phyloP scores from a whole-genome alignment of 371 early-diverging fungal species.

The Entomophthora muscae region DNA sequence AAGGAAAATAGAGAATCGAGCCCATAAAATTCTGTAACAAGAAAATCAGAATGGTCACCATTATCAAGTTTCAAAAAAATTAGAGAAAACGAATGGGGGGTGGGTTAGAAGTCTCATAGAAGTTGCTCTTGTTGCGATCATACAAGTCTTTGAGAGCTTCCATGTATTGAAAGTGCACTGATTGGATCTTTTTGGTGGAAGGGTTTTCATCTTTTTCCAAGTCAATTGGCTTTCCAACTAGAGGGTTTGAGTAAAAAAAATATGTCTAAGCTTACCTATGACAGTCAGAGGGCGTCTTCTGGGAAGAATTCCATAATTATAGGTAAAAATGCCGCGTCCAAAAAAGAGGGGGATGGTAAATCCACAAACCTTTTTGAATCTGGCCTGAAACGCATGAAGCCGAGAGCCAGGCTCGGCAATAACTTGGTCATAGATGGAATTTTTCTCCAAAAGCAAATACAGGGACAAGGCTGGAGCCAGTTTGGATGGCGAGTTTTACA shows the following conservation, averaged over 20 bases:
- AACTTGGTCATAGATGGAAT: constrained; percentile 50
- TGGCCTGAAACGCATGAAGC: constrained; percentile 31
- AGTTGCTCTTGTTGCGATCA: constrained; percentile 28
- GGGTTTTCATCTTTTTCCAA: constrained; percentile 31
- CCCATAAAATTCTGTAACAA: too few relatives aligned
- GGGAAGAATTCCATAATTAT: constrained; percentile 36
- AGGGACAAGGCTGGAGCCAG: constrained; percentile 43
- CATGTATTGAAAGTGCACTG: constrained; percentile 41
- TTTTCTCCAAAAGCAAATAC: constrained; percentile 66
- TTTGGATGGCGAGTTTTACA: constrained; percentile 53
- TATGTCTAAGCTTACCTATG: constrained; percentile 23
- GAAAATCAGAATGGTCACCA: too few relatives aligned
- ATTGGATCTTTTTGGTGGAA: constrained; percentile 37
- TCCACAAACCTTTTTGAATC: constrained; percentile 34
- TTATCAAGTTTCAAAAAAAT: too few relatives aligned
- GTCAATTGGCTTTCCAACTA: constrained; percentile 41
- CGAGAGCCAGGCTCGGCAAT: constrained; percentile 26
- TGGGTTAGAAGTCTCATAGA: background rate
- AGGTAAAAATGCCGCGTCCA: constrained; percentile 54
- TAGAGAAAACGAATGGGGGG: background rate
- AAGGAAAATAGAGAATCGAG: too few relatives aligned
- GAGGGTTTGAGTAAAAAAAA: too few relatives aligned
- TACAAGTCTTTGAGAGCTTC: constrained; percentile 35
- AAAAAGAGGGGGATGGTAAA: constrained; percentile 55
- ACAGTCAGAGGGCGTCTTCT: constrained; percentile 27